phyloP scores from a whole-genome alignment of 139 green algal species.

The Auxenochlorella pyrenoidosa region DNA sequence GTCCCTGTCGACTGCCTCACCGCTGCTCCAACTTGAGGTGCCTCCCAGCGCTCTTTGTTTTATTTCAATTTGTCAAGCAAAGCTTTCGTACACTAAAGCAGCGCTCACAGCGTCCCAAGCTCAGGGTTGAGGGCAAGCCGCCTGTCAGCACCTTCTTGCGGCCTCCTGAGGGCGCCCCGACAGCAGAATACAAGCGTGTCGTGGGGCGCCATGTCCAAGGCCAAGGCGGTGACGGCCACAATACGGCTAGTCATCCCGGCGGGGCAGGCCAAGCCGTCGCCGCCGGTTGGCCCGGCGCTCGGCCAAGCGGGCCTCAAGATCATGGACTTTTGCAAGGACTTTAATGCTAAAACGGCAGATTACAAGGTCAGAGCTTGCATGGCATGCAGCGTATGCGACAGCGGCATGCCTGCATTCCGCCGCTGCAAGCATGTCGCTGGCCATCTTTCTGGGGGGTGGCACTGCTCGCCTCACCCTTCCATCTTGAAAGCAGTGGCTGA shows the following conservation, averaged over 20 bases:
- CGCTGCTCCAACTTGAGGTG: no score
- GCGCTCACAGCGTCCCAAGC: not conserved
- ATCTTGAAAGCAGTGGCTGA: no score
- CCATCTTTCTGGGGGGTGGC: no score
- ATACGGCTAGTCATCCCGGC: slow-evolving; percentile 95
- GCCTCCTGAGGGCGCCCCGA: not conserved
- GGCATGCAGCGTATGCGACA: not conserved
- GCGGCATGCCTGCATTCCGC: not conserved
- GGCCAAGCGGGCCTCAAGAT: slow-evolving; percentile 98
- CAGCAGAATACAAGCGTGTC: not conserved
- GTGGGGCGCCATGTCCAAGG: slow-evolving; percentile 20
- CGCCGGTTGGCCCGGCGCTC: slow-evolving; percentile 93
- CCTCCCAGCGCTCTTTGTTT: no score
- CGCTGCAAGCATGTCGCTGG: not conserved
- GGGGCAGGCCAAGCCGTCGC: slow-evolving; percentile 92
- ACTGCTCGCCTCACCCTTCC: not conserved
- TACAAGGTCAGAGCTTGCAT: slow-evolving; percentile 65
- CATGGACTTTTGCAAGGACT: slow-evolving; percentile 99
- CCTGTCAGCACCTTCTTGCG: not conserved
- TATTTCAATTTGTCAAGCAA: not conserved
- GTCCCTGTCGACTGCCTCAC: no score
- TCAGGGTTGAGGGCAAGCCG: not conserved
- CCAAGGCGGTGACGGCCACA: slow-evolving; percentile 68
- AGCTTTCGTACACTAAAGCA: not conserved
- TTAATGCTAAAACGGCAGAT: slow-evolving; percentile 94